phyloP scores from a whole-genome alignment of 345 rosid genomes.

The Moricandia arvensis region DNA sequence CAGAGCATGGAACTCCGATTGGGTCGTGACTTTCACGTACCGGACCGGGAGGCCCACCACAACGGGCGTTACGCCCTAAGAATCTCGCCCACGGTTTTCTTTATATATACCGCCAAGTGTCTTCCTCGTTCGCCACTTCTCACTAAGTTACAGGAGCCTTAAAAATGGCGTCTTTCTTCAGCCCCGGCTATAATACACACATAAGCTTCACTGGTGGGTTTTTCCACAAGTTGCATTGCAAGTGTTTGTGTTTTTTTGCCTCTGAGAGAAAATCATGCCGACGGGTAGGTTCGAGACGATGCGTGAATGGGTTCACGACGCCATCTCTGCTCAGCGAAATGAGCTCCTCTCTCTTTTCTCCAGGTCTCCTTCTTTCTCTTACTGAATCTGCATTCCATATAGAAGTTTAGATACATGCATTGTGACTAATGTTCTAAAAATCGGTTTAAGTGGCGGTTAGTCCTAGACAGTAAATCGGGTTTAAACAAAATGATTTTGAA shows the following conservation, averaged over 20 bases:
- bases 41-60: background rate
- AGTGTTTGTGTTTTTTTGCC: constrained; percentile 20
- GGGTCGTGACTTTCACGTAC: constrained; percentile 20
- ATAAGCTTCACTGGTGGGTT: background rate
- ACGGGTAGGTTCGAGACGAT: constrained; percentile 35
- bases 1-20: constrained; percentile 2
- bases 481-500: too few relatives aligned
- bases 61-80: constrained; percentile 37
- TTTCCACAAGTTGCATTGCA: background rate
- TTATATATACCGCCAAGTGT: constrained; percentile 38
- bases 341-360: constrained; percentile 58
- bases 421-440: too few relatives aligned
- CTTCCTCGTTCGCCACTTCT: constrained; percentile 23
- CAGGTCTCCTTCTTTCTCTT: constrained; percentile 35
- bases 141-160: background rate
- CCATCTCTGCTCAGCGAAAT: constrained; percentile 48
- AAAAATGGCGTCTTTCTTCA: constrained; percentile 15
- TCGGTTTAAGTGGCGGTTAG: too few relatives aligned
- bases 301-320: constrained; percentile 50
- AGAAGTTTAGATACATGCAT: background rate
- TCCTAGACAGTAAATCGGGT: too few relatives aligned
- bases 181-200: constrained; percentile 11
- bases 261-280: constrained; percentile 31
- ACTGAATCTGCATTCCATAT: background rate
- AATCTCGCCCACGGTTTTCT: constrained; percentile 33